These are phyloP conservation scores for Aristolochia californica DNA, from an alignment of 164 flowering plant species.

Conservation along the genomic window DNA sequence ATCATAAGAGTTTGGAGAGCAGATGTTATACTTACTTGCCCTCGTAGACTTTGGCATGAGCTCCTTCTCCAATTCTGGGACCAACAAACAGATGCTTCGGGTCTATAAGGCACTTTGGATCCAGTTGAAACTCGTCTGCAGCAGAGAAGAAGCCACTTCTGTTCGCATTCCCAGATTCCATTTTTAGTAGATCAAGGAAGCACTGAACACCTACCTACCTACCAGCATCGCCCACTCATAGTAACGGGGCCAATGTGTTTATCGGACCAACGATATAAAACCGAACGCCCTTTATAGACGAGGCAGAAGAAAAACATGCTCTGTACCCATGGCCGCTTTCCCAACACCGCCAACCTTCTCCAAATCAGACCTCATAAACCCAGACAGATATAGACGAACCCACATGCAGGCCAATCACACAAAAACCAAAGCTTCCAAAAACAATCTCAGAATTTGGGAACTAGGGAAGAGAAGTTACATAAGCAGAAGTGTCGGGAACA, in stretches of 20 bases:
- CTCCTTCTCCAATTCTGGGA: slow-evolving; percentile 91
- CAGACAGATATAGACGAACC: slow-evolving; percentile 11
- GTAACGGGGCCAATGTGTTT: slow-evolving; percentile 1
- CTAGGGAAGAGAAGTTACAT: slow-evolving; percentile 3
- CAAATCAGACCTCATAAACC: slow-evolving; percentile 14
- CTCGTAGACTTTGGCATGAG: slow-evolving; percentile 94
- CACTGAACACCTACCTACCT: slow-evolving; percentile 11
- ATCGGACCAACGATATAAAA: not conserved
- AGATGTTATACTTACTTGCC: slow-evolving; percentile 69
- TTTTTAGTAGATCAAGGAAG: slow-evolving; percentile 7
- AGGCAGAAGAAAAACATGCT: slow-evolving; percentile 14
- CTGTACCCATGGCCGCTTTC: slow-evolving; percentile 2
- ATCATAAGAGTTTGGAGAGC: not conserved
- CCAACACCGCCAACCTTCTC: slow-evolving; percentile 7
- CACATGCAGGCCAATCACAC: slow-evolving; percentile 19
- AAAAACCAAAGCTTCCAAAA: slow-evolving; percentile 17
- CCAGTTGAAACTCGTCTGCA: slow-evolving; percentile 34
- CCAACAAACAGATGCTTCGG: slow-evolving; percentile 88
- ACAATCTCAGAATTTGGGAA: slow-evolving; percentile 7
- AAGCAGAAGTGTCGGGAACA: slow-evolving; percentile 23
- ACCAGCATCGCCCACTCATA: slow-evolving; percentile 15
- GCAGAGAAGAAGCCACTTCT: slow-evolving; percentile 22
- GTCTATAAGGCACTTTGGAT: slow-evolving; percentile 76
- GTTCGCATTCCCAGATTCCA: slow-evolving; percentile 24
- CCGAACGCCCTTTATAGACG: not conserved